These are phyloP conservation scores for Aspergillus tanneri DNA, from an alignment of 2,329 filamentous ascomycete genomes.

Conservation along the genomic window DNA sequence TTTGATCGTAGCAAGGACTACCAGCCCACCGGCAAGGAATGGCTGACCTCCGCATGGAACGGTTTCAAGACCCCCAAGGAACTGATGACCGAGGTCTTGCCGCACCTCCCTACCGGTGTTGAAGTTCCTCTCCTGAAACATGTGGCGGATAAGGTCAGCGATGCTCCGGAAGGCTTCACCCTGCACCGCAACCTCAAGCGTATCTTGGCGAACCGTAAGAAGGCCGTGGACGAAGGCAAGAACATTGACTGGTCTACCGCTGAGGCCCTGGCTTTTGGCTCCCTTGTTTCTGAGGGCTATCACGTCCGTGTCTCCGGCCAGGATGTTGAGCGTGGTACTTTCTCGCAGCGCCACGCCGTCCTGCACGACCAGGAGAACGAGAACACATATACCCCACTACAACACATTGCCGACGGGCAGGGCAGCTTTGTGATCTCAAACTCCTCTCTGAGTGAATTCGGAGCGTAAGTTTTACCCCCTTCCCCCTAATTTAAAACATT, in stretches of 20 bases:
- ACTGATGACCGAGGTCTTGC: conserved; percentile 86
- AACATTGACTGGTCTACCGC: conserved; percentile 98
- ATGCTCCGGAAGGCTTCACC: conserved; percentile 78
- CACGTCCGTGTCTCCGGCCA: conserved; percentile 97
- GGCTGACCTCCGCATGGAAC: conserved; percentile 98
- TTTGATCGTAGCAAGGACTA: conserved; percentile 98
- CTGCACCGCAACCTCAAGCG: conserved; percentile 96
- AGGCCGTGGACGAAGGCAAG: conserved; percentile 87
- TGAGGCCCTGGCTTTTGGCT: conserved; percentile 91
- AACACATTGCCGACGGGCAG: conserved; percentile 86
- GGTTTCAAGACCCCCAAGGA: conserved; percentile 99
- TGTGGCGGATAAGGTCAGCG: conserved; percentile 78
- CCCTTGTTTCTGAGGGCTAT: conserved; percentile 86
- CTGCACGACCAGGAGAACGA: conserved; percentile 97
- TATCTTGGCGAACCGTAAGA: conserved; percentile 84
- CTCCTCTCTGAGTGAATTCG: conserved; percentile 77
- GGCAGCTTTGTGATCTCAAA: conserved; percentile 96
- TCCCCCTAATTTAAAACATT: background rate
- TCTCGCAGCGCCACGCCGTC: conserved; percentile 95
- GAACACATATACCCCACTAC: conserved; percentile 86
- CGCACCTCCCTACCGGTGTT: conserved; percentile 84
- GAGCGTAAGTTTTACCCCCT: conserved; percentile 50
- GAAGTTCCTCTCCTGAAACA: conserved; percentile 70
- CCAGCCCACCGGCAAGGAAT: conserved; percentile 92
- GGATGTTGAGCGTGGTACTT: conserved; percentile 98